Base-by-base conservation (phyloP, 1,284 basidiomycete species). In the Malassezia sp. region DNA sequence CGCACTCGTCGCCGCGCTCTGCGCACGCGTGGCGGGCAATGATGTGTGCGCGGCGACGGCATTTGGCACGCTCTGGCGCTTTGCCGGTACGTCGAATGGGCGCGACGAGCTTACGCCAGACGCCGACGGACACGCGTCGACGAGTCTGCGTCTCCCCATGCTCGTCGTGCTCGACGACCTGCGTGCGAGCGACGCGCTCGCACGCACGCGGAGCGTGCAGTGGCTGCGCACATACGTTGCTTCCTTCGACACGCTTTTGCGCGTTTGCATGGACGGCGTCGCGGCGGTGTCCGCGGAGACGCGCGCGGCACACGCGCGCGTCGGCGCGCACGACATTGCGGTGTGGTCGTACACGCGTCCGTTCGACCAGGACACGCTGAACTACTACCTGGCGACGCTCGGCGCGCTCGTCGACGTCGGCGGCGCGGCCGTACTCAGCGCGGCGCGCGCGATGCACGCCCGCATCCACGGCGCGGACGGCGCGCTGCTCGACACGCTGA, bases 61-160 rank as follows among this genome's bases (percentile, higher is more conserved):
- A 0, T 93, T 97, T 67, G 89, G 91, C 1, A 80, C 87, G 1
- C 74, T 96, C 5, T 97, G 91, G 91, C 78, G 87, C 48, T 72
- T 89, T 49, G 84, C 82, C 39, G 85, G 84, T 7, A 21, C 22
- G 4, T 24, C 28, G 12, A 20, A 26, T 5, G 20, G 21, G 23
- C 17, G 10, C 6, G 15, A 22, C 12, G 33, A 38, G 38, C 41
- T 60, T 10, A 38, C 35, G 18, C 48, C 83, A n/a, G n/a, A n/a
- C n/a, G n/a, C n/a, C n/a, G n/a, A n/a, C n/a, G n/a, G n/a, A n/a
- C n/a, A n/a, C n/a, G n/a, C n/a, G n/a, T n/a, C n/a, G n/a, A n/a
- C n/a, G n/a, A n/a, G n/a, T n/a, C n/a, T n/a, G n/a, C n/a, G n/a
- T n/a, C n/a, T n/a, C 0, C 90, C 90, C 0, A 78, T 96, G 77